Base-by-base conservation (phyloP, 257 asterid species). In the Ligustrum vulgare region DNA sequence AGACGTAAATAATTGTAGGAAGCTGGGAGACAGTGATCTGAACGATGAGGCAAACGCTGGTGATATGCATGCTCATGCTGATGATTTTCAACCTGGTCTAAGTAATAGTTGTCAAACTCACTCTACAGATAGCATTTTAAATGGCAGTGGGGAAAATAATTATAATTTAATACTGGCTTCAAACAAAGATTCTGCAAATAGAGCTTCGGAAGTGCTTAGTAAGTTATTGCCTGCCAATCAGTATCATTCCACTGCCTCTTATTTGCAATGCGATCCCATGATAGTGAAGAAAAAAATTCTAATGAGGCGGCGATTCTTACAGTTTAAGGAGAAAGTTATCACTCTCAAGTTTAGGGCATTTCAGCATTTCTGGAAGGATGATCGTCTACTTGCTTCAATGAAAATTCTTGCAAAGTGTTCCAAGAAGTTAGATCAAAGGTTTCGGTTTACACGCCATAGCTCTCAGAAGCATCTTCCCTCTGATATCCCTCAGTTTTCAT, bases 361-460 rank as follows among this genome's bases (percentile, higher is more conserved):
- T 79, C 96, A 78, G 81, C 97, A 91, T 85, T 84, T 91, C 80
- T 93, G 98, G 96, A 91, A 86, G 89, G 88, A 87, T 79, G 97
- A 92, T 13, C 91, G 86, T 16, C 77, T 82, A 68, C 83, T 87
- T 83, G 91, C 92, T 28, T 36, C 77, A 47, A 85, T 89, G 86
- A 90, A 84, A 71, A 84, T 87, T 78, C 90, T 86, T 31, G 80
- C 84, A 8, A 93, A 86, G 89, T 83, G 93, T 82, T 96, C 93
- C 79, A 91, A 89, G 86, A 92, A 86, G 82, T 78, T 85, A 73
- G 99, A 93, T 76, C 74, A 62, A 25, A 84, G 92, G 62, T 36
- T 70, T 83, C 96, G 85, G 20, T 33, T 79, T 31, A 87, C 80
- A 63, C 81, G 74, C 33, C 66, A 45, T 32, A 74, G 79, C 67